These are phyloP conservation scores for Babesia caballi DNA, from an alignment of 169 alveolate species.

Conservation along the genomic window DNA sequence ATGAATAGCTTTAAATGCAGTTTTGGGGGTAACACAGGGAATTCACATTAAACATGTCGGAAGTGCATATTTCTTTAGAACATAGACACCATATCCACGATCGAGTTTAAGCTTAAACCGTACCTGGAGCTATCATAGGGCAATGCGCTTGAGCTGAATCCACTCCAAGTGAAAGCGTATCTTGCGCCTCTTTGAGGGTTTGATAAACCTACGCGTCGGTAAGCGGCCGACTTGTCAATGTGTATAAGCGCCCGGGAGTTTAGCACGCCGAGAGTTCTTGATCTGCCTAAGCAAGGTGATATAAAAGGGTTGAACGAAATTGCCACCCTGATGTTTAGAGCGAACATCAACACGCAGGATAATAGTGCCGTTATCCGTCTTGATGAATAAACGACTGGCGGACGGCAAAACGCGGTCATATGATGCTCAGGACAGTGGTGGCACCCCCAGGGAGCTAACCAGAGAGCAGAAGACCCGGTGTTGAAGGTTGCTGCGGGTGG, in stretches of 20 bases:
- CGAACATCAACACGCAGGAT: slow-evolving; percentile 9
- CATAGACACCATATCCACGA: too few relatives aligned
- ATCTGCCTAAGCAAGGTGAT: not conserved
- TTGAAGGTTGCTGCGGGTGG: too few relatives aligned
- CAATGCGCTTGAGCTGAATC: too few relatives aligned
- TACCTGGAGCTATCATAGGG: too few relatives aligned
- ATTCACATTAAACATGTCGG: too few relatives aligned
- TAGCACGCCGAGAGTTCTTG: not conserved
- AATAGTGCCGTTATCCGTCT: not conserved
- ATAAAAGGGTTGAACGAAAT: not conserved
- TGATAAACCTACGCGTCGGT: not conserved
- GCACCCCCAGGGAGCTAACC: not conserved
- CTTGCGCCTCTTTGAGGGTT: not conserved
- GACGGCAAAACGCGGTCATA: not conserved
- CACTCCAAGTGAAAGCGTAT: not conserved
- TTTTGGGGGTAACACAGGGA: too few relatives aligned
- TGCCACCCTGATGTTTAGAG: not conserved
- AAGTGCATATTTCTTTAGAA: too few relatives aligned
- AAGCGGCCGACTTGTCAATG: not conserved
- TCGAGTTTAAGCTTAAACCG: too few relatives aligned
- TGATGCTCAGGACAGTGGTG: not conserved
- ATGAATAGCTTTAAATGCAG: too few relatives aligned
- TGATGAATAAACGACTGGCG: not conserved
- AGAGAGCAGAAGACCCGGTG: too few relatives aligned
- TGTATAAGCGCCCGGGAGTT: too few relatives aligned